Base-by-base conservation (phyloP, 345 rosid genomes). In the Citrus inodora region DNA sequence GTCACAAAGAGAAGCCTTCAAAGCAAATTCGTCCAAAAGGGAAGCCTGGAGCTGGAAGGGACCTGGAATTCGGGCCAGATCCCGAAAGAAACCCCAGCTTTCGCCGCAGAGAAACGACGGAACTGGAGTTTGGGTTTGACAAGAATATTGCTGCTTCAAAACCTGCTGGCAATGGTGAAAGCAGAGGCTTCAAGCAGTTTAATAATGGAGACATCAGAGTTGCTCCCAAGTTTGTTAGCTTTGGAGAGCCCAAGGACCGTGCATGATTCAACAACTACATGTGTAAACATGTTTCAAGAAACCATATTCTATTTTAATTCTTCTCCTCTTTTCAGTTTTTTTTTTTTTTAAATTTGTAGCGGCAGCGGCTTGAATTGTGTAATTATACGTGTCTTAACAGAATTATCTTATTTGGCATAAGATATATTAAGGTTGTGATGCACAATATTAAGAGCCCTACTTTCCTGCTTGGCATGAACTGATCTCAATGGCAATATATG, bases 41-140 rank as follows among this genome's bases (percentile, higher is more conserved):
- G 14, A 81, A 67, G 16, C 70, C 48, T 33, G 89, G 87, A n/a
- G 76, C 70, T 33, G 86, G 87, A 37, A 79, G 51, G 3, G 78
- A 48, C 78, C 51, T 35, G 19, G 76, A 73, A 59, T 73, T 35
- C 53, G 59, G 85, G 58, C 66, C 24, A 46, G 51, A 46, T 70
- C 79, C 65, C 51, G 67, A 85, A 28, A 64, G 76, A 5, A 67
- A 35, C 32, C 85, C 56, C 8, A 70, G 16, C 19, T 42, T 53
- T 14, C 77, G 80, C 7, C 68, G 67, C 27, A 77, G 69, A 66
- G 85, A 22, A 2, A 87, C 88, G 17, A 79, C 17, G 6, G 71
- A 75, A 32, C 35, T 88, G 48, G 90, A 88, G 55, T 85, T 84
- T 4, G 93, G 93, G 58, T 87, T 87, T 8, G 90, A 88, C 4